Conservation (phyloP, 83 land plant species). For the Picea abies region DNA sequence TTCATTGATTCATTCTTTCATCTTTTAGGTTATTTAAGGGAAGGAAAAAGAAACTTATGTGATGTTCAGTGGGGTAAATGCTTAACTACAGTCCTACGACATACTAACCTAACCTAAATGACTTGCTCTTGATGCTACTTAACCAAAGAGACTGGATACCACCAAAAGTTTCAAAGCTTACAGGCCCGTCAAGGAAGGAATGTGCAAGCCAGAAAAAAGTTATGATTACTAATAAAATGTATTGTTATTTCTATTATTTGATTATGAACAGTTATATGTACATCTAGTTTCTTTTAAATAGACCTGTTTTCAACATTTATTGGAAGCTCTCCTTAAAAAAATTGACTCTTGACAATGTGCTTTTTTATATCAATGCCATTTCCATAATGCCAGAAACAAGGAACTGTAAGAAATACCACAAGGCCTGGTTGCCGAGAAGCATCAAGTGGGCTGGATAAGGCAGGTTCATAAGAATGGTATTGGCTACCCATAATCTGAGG, state of each 20-base stretch:
- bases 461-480: constrained; percentile 36
- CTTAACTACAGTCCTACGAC: background rate
- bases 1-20: background rate
- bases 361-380: background rate
- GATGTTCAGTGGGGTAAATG: background rate
- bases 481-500: constrained; percentile 41
- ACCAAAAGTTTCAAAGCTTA: no score
- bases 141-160: background rate
- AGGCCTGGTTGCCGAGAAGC: constrained; percentile 41
- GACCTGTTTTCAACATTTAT: background rate
- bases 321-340: no score
- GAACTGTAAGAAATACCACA: constrained; percentile 37
- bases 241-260: background rate
- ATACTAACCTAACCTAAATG: background rate
- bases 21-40: background rate
- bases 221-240: background rate
- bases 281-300: background rate
- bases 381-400: background rate
- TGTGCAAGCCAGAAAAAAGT: no score
- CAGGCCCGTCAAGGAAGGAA: no score
- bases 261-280: background rate
- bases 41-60: no score
- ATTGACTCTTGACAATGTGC: background rate
- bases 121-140: background rate
- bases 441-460: constrained; percentile 49